Base-by-base conservation (phyloP, 164 flowering plant species). In the Chimonanthus salicifolius region DNA sequence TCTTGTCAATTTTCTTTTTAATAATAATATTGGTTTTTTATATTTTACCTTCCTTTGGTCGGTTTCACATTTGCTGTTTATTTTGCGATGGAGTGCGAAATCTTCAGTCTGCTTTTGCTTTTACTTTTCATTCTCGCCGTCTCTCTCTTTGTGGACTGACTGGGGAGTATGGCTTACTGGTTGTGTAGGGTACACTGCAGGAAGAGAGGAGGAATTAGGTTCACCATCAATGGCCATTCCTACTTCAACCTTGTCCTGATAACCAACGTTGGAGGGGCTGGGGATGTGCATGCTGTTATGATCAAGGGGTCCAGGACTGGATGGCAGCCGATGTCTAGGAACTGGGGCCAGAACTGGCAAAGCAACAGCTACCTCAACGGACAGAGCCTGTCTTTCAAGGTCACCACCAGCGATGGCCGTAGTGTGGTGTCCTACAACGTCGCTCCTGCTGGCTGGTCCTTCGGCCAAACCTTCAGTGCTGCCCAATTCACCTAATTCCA, bases 291-390 rank as follows among this genome's bases (percentile, higher is more conserved):
- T 18, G 74, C 89, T 0, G 94, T 86, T 13, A 76, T 75, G 18
- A 80, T 92, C 80, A 90, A 89, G 76, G 97, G 97, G 6, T 88
- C 94, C 15, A 84, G 78, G 65, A 88, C 93, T 9, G 80, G 78
- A 5, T 92, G 97, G 97, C 82, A 82, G 72, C 58, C 89, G 43
- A 88, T 92, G 97, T 85, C 94, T 3, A 86, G 97, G 70, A 92
- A 92, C 82, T 91, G 97, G 97, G 97, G 97, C 5, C 97, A 91
- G 66, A 91, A 89, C 74, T 91, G 97, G 97, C 94, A 89, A 72
- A 90, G 88, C 90, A 88, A 87, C 81, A 16, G 81, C 9, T 75
- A 81, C 72, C 87, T 90, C 54, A 83, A 88, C 49, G 92, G 97
- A 1, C 94, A 90, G 68, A 73, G 72, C 84, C 88, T 92, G 44